Percentiles rank a stretch among this genome's conserved stretches.
Conservation (phyloP, 371 early-diverging fungal species). For the Mortierella sp. region DNA sequence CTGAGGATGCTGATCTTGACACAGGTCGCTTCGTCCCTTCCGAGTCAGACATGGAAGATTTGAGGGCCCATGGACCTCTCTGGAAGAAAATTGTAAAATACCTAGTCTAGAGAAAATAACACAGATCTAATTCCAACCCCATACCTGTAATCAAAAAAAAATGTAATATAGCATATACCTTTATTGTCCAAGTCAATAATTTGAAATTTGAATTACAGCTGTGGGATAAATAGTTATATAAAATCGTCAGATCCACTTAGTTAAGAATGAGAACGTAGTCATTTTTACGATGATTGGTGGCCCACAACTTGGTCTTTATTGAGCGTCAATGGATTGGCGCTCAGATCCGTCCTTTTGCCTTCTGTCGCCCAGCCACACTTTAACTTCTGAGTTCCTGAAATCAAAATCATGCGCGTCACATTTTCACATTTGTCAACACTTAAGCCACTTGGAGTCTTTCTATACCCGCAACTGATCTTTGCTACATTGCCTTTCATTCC, state of each 20-base stretch:
- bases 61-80: slow-evolving; percentile 24
- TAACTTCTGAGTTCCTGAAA: too few species aligned
- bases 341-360: too few species aligned
- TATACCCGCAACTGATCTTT: not conserved
- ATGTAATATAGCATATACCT: not conserved
- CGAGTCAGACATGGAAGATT: slow-evolving; percentile 31
- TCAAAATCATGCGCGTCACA: not conserved
- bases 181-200: too few species aligned
- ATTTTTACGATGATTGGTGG: too few species aligned
- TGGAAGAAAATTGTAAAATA: slow-evolving; percentile 39
- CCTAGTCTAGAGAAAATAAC: slow-evolving; percentile 22
- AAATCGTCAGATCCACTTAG: too few species aligned
- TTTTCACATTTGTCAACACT: slow-evolving; percentile 2
- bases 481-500: not conserved
- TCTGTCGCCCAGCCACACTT: too few species aligned
- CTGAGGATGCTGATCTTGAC: slow-evolving; percentile 68
- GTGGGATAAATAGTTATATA: too few species aligned
- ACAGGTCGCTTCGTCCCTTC: slow-evolving; percentile 55
- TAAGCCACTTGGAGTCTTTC: not conserved
- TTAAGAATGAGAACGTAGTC: too few species aligned
- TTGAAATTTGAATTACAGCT: too few species aligned
- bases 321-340: too few species aligned
- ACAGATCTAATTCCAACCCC: not conserved
- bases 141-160: not conserved
- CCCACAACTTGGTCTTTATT: too few species aligned